These are phyloP conservation scores for Botrytis sinoallii DNA, from an alignment of 2,329 filamentous ascomycete genomes.

Conservation along the genomic window DNA sequence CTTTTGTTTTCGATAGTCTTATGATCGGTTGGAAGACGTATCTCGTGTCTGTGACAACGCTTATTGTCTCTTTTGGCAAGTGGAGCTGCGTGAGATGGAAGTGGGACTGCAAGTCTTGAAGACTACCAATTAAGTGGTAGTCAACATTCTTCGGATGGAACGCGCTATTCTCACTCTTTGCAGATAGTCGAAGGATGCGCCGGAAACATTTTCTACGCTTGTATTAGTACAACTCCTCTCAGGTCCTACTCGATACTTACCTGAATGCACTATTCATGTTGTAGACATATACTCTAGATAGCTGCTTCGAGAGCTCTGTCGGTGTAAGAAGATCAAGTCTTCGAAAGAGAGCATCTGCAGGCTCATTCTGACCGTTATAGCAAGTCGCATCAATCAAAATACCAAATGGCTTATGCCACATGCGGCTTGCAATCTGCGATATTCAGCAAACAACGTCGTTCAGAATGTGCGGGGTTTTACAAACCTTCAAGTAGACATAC, in stretches of 20 bases:
- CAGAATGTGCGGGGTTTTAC: constrained; percentile 22
- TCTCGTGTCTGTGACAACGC: constrained; percentile 62
- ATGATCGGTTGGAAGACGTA: constrained; percentile 65
- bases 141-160: constrained; percentile 65
- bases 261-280: constrained; percentile 71
- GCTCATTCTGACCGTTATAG: constrained; percentile 65
- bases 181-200: constrained; percentile 58
- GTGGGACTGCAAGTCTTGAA: constrained; percentile 63
- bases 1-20: constrained; percentile 64
- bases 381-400: constrained; percentile 67
- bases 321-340: constrained; percentile 62
- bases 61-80: constrained; percentile 67
- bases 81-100: constrained; percentile 66
- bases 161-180: constrained; percentile 57
- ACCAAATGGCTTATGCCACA: constrained; percentile 68
- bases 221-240: not conserved
- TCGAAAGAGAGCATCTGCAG: constrained; percentile 62
- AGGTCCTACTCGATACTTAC: constrained; percentile 48
- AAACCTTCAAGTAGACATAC: constrained; percentile 65
- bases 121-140: constrained; percentile 62
- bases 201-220: constrained; percentile 59
- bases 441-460: not conserved
- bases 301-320: constrained; percentile 55
- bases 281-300: constrained; percentile 64
- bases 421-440: constrained; percentile 60